Conservation (phyloP, 768 basidiomycete species). For the Ramaria sp. region DNA sequence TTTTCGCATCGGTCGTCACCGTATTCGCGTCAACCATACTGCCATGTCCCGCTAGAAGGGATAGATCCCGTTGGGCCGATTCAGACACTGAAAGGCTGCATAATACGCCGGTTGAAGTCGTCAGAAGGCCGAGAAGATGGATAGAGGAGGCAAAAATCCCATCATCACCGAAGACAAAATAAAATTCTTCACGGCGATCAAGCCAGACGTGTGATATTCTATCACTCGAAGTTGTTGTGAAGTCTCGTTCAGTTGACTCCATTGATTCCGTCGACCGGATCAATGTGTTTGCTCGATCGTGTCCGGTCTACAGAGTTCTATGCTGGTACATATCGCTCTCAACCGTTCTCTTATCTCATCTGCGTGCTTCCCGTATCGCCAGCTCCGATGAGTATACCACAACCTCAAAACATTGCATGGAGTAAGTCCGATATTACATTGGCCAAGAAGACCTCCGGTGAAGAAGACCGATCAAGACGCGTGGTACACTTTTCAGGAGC, state of each 20-base stretch:
- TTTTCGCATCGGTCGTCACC: slow-evolving; percentile 66
- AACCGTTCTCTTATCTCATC: not conserved
- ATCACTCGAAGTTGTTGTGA: not conserved
- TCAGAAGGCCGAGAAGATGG: slow-evolving; percentile 66
- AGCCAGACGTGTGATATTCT: not conserved
- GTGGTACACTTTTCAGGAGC: not conserved
- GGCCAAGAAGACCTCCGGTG: not conserved
- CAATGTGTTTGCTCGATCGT: too few relatives aligned
- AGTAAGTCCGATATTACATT: not conserved
- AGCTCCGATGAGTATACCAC: not conserved
- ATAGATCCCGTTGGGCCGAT: slow-evolving; percentile 42
- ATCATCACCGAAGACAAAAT: not conserved
- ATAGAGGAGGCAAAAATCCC: slow-evolving; percentile 53
- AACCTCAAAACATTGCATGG: not conserved
- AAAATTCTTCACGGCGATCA: not conserved
- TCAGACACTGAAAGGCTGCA: slow-evolving; percentile 10
- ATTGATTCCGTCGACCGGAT: not conserved
- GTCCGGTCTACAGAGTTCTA: too few relatives aligned
- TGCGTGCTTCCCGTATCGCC: too few relatives aligned
- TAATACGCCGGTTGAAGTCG: slow-evolving; percentile 30
- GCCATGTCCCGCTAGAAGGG: slow-evolving; percentile 66
- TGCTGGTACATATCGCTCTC: too few relatives aligned
- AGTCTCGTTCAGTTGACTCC: not conserved
- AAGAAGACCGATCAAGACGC: not conserved
- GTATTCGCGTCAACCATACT: slow-evolving; percentile 72